phyloP scores from a whole-genome alignment of 192 early-diverging fungal genomes.

The Coemansia sp. region DNA sequence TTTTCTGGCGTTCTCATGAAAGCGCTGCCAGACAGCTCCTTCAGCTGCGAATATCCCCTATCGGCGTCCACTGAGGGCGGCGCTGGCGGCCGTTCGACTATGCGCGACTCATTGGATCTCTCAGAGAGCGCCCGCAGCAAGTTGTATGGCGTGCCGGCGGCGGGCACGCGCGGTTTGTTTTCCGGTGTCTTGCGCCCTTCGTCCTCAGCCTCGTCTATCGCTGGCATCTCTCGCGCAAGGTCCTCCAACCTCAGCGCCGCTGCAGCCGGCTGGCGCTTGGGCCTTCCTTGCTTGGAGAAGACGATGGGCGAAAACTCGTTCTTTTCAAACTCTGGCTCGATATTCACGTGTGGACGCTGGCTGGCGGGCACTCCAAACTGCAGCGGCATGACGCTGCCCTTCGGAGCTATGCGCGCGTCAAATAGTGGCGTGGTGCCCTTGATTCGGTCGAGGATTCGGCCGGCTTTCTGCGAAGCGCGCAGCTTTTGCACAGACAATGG shows the following conservation, averaged over 20 bases:
- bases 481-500: conserved; percentile 28
- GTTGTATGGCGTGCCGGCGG: conserved; percentile 19
- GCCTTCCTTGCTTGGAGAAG: conserved; percentile 21
- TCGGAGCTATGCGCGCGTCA: not conserved
- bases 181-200: conserved; percentile 15
- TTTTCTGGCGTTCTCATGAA: conserved; percentile 22
- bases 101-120: conserved; percentile 26
- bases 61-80: not conserved
- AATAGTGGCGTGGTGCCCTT: conserved; percentile 11
- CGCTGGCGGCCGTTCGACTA: not conserved
- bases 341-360: conserved; percentile 1
- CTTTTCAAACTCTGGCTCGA: conserved; percentile 23
- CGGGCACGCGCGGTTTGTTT: conserved; percentile 11
- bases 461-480: conserved; percentile 27
- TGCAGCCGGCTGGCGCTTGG: not conserved
- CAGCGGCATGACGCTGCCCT: not conserved
- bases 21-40: not conserved
- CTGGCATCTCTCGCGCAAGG: conserved; percentile 6
- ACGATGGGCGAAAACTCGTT: conserved; percentile 31
- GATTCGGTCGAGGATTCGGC: conserved; percentile 34
- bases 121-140: conserved; percentile 33
- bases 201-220: not conserved
- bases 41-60: conserved; percentile 1
- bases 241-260: not conserved
- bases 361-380: not conserved